These are phyloP conservation scores for Gonium pectorale DNA, from an alignment of 139 green algal species.

Conservation along the genomic window DNA sequence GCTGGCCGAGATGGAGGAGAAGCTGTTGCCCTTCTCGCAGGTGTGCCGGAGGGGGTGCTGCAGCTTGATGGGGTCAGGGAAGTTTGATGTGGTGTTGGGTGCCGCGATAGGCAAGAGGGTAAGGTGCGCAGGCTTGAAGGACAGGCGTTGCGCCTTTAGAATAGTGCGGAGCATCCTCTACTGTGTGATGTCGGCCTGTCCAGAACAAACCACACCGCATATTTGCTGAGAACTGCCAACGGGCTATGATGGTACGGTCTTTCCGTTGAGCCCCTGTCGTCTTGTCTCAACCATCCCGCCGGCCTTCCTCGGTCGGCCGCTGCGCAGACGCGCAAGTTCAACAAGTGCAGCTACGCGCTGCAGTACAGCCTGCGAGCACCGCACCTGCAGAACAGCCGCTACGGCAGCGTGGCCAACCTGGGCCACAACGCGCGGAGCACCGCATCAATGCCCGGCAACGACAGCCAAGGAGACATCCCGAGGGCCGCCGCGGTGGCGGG, in stretches of 20 bases:
- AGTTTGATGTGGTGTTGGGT: neutral
- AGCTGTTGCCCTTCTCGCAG: constrained; percentile 49
- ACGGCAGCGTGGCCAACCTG: constrained; percentile 25
- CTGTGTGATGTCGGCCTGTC: too few relatives aligned
- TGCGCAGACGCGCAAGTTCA: constrained; percentile 48
- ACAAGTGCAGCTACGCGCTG: constrained; percentile 48
- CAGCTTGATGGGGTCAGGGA: neutral
- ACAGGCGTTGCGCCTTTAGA: too few relatives aligned
- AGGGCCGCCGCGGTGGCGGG: too few relatives aligned
- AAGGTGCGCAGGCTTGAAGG: too few relatives aligned
- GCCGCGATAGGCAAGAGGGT: too few relatives aligned
- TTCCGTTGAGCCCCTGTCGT: too few relatives aligned
- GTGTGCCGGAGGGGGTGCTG: constrained; percentile 5
- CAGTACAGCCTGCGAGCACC: constrained; percentile 40
- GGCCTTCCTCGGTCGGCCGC: too few relatives aligned
- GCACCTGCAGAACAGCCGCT: constrained; percentile 12
- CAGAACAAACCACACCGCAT: too few relatives aligned
- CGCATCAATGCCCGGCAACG: constrained; percentile 14
- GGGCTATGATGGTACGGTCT: too few relatives aligned
- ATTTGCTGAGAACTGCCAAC: too few relatives aligned
- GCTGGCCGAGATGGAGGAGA: constrained; percentile 56
- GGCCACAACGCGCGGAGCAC: constrained; percentile 17
- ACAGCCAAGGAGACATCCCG: neutral
- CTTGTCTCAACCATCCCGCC: too few relatives aligned
- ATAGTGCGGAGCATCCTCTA: too few relatives aligned